phyloP scores from a whole-genome alignment of 768 basidiomycete species.

The Lyophyllum decastes region DNA sequence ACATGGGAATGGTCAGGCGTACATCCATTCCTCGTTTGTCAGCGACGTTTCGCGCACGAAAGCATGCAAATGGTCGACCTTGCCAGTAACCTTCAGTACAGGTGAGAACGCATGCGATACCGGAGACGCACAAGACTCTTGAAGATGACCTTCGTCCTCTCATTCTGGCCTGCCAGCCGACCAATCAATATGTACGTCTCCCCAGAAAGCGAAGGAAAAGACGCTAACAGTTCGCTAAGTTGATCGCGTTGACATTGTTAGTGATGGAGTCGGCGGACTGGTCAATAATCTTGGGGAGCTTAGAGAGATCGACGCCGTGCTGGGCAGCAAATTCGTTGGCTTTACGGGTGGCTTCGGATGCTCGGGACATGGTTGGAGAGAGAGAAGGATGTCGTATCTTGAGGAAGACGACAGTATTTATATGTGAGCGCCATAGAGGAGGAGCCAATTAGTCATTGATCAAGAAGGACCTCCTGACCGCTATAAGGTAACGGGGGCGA shows the following conservation, averaged over 20 bases:
- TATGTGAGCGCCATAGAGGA: neutral
- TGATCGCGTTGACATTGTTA: constrained; percentile 38
- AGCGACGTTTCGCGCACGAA: constrained; percentile 74
- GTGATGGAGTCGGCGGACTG: constrained; percentile 44
- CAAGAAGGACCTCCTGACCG: neutral
- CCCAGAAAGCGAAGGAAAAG: neutral
- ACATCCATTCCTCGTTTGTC: constrained; percentile 88
- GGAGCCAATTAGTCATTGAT: neutral
- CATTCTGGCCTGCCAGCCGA: constrained; percentile 31
- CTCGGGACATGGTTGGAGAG: neutral
- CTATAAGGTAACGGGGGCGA: neutral
- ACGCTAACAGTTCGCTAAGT: constrained; percentile 35
- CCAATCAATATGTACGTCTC: neutral
- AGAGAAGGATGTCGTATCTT: neutral
- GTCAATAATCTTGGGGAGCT: constrained; percentile 40
- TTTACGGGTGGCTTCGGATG: constrained; percentile 22
- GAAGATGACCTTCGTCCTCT: constrained; percentile 45
- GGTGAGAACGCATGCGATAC: neutral
- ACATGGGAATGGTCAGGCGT: constrained; percentile 8
- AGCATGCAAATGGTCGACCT: constrained; percentile 72
- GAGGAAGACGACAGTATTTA: neutral
- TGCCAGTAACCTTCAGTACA: constrained; percentile 7
- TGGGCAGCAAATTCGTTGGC: constrained; percentile 32
- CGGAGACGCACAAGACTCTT: constrained; percentile 35
- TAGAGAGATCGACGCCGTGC: constrained; percentile 41